Evolutionary conservation across 2,329 filamentous ascomycete genomes (phyloP), one percentile per base, ranked within the genome.

Genomic region (Aspergillus chevalieri): DNA sequence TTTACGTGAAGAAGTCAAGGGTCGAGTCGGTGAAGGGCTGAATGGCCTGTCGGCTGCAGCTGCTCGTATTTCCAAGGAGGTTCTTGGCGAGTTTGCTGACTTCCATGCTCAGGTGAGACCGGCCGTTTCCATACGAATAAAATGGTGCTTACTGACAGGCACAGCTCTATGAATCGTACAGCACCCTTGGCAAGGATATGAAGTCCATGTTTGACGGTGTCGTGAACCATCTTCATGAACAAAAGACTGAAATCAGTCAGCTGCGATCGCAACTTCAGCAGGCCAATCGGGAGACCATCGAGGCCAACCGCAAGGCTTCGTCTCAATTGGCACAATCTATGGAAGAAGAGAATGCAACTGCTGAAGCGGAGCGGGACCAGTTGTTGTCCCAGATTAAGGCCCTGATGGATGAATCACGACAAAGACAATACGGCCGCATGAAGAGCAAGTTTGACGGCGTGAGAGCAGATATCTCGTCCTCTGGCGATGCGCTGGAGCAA

Each of bases 1-100:
- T n/a, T 78, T 97, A 21, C 83, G 92, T 19, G 87, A 95, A 65
- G 85, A 88, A 47, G 89, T 97, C 46, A 96, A 96, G 74, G 77
- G 81, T 44, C 86, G 86, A 53, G 88, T 97, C 44, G 88, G 89
- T 2, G 84, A 90, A 62, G 92, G 91, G 7, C 76, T 97, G 41
- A 85, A 89, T 60, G 84, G 89, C 22, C 82, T 97, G 19, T 90
- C 90, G 2, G 80, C 80, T 9, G 89, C 91, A 8, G 90, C 92
- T 1, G 89, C 92, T 69, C 84, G 86, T 48, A 96, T 97, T 54
- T 89, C 90, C 0, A 87, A 85, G 10, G 92, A 94, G 59, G 91
- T 97, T 44, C 81, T 95, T 51, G 85, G 81, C 51, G 92, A 97
- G 68, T 79, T 98, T 52, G 81, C 83, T 28, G 79, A 80, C n/a